Conservation (phyloP, 2,329 filamentous ascomycete genomes). For the Dryadomyces quercus-mongolicae region DNA sequence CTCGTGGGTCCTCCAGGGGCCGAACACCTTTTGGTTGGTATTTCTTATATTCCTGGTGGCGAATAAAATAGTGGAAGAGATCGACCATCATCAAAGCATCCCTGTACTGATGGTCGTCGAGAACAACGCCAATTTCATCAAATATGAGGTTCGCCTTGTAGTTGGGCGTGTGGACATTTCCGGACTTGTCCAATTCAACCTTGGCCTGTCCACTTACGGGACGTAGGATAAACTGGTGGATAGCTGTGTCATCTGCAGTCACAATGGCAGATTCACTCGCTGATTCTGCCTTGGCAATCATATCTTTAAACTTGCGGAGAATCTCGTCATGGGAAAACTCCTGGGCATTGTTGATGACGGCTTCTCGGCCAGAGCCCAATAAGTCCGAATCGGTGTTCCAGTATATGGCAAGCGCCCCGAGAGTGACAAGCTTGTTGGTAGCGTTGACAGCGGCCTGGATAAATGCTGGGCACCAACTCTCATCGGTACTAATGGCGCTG, state of each 20-base stretch:
- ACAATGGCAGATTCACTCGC: not conserved
- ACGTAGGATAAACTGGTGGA: conserved; percentile 87
- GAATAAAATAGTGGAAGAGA: conserved; percentile 94
- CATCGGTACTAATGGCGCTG: conserved; percentile 91
- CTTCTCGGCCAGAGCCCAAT: conserved; percentile 69
- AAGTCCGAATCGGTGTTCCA: conserved; percentile 94
- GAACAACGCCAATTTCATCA: conserved; percentile 93
- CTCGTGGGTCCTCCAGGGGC: conserved; percentile 79
- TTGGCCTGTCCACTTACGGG: conserved; percentile 93
- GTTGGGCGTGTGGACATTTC: conserved; percentile 64
- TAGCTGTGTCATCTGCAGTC: conserved; percentile 18
- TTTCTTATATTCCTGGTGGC: conserved; percentile 94
- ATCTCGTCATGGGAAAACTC: conserved; percentile 62
- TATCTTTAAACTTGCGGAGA: conserved; percentile 60
- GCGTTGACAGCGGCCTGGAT: conserved; percentile 74
- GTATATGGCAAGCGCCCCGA: conserved; percentile 85
- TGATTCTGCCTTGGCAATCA: conserved; percentile 56
- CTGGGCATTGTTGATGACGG: conserved; percentile 45
- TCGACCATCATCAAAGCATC: conserved; percentile 98
- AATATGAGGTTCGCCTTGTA: conserved; percentile 87
- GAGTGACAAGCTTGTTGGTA: conserved; percentile 86
- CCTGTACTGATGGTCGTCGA: conserved; percentile 95
- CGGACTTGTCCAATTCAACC: conserved; percentile 88
- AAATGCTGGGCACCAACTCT: conserved; percentile 89
- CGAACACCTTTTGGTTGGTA: conserved; percentile 70